phyloP scores from a whole-genome alignment of 148 eudicot species.

The Polygonum aviculare region DNA sequence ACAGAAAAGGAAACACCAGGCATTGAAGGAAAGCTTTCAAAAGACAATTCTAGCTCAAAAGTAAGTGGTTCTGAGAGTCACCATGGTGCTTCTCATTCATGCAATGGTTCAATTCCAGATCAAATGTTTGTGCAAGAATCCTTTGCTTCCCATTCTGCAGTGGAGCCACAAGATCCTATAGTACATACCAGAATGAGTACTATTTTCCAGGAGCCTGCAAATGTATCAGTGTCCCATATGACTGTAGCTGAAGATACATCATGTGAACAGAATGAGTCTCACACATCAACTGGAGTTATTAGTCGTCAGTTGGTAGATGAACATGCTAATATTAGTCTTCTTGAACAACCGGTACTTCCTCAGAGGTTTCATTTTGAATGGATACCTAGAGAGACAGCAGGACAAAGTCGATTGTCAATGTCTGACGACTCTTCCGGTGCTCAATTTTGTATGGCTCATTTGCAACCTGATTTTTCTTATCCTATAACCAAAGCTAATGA shows the following conservation, averaged over 20 bases:
- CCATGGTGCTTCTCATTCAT: background rate
- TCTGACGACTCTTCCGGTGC: constrained; percentile 81
- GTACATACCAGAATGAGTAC: background rate
- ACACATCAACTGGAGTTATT: constrained; percentile 21
- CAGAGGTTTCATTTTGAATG: constrained; percentile 72
- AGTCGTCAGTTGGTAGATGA: background rate
- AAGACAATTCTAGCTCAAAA: constrained; percentile 8
- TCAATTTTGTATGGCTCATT: constrained; percentile 56
- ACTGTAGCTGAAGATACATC: constrained; percentile 8
- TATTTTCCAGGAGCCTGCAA: background rate
- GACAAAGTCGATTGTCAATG: constrained; percentile 65
- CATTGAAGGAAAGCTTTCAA: background rate
- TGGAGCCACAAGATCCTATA: background rate
- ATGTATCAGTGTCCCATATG: background rate
- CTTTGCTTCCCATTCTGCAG: background rate
- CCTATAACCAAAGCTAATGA: background rate
- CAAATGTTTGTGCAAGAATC: background rate
- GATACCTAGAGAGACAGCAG: constrained; percentile 73
- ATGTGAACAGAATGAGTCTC: constrained; percentile 31
- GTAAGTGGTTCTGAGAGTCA: background rate
- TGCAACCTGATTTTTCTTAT: constrained; percentile 27
- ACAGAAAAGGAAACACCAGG: constrained; percentile 1
- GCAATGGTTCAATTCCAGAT: background rate
- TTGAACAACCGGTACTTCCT: constrained; percentile 46
- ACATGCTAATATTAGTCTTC: constrained; percentile 25